Base-by-base conservation (phyloP, 176 grass and related monocot genomes). In the Aegilops sharonensis region DNA sequence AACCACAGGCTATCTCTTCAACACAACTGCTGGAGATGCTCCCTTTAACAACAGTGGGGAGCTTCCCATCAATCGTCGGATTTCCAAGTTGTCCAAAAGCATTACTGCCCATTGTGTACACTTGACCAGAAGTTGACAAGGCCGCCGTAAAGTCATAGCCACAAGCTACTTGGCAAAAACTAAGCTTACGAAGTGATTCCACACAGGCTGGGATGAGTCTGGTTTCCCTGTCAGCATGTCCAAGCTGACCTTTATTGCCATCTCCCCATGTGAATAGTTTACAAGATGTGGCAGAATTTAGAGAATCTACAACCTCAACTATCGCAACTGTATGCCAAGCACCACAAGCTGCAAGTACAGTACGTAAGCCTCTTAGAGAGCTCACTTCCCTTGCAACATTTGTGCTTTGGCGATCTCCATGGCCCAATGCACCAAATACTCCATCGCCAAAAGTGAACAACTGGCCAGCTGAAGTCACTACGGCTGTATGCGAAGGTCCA, bases 251-350 rank as follows among this genome's bases (percentile, higher is more conserved):
- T 87, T 93, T 93, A 83, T 93, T 89, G 12, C 94, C 94, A 83
- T 93, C 89, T 75, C 94, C 94, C 91, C 94, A 95, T 75, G 94
- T 93, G 60, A 93, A 93, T 77, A 95, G 66, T 77, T 88, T 93
- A 8, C 81, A 85, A 59, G 81, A 88, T 77, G 89, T 79, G 68
- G 64, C 80, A 43, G 80, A 83, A 91, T 91, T 83, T 60, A 74
- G 56, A 37, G 87, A 76, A 85, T 93, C 94, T 7, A 79, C 50
- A 84, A 89, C 71, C 75, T 91, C 94, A 64, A 89, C 87, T 56
- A 95, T 88, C 7, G 82, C 94, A 68, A 89, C 94, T 48, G 94
- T 91, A 75, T 95, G 94, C 91, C 94, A 95, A 77, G 90, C 89
- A 74, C 94, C 94, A 84, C 94, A 95, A 62, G 85, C 84, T 83